Base-by-base conservation (phyloP, 805 yeast genomes). In the Alloascoidea africana region DNA sequence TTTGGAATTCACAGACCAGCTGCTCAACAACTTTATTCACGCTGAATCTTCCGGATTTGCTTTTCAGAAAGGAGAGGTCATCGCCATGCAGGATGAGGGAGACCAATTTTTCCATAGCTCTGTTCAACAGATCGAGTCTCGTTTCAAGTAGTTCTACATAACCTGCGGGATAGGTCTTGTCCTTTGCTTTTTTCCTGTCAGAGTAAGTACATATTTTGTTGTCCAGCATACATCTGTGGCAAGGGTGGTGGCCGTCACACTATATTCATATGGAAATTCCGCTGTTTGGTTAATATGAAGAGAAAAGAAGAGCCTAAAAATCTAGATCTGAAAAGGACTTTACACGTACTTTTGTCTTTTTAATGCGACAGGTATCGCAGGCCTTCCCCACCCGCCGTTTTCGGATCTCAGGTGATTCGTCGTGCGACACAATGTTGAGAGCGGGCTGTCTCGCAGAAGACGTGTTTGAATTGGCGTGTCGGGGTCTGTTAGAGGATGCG, bases 121-220 rank as follows among this genome's bases (percentile, higher is more conserved):
- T 63, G 36, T 71, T 66, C 16, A 76, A 55, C 33, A 76, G 53
- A 35, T 66, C 70, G 30, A 73, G 51, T 35, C 82, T 52, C 17
- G 75, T 69, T 44, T 76, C 82, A 27, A 76, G 55, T 38, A 76
- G 53, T 45, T 76, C 83, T 5, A 75, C 77, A 44, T 76, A 75
- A 4, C 77, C 79, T 32, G 56, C 52, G 2, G 81, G 75, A 43
- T 72, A 73, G 17, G 59, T 56, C 49, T 73, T 73, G 35, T 75
- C 80, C 40, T 61, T 67, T 36, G 59, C 57, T 44, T 63, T 67
- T 53, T 60, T 65, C 60, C 67, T 68, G 37, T 67, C 71, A 27
- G 73, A 64, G 44, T 70, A 71, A 0, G 71, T 70, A 49, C 78
- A 71, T 18, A 71, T 60, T 50, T 70, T 72, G 46, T 71, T 70